A percentile compares a stretch with the other conserved stretches of the same genome.
Evolutionary conservation across 768 basidiomycete genomes (phyloP).

Genomic region (Xerocomellus chrysenteron): DNA sequence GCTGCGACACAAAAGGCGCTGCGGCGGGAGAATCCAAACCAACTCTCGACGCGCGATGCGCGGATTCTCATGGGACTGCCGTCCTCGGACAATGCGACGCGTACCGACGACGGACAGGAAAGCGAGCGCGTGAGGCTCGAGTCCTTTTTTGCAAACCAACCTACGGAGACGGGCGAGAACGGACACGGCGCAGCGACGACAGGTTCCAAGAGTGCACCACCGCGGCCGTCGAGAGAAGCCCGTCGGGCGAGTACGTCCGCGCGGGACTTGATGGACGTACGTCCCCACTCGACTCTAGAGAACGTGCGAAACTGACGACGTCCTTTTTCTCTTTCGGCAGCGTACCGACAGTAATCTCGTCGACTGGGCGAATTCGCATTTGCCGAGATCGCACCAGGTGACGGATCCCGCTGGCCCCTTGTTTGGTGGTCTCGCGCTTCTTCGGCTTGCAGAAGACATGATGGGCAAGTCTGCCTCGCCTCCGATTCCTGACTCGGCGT

Average conservation of each 20-base stretch:
- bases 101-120: slow-evolving; percentile 24
- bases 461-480: slow-evolving; percentile 65
- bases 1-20: slow-evolving; percentile 86
- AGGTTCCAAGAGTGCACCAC: slow-evolving; percentile 41
- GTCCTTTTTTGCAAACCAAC: slow-evolving; percentile 53
- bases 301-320: neutral
- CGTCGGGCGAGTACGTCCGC: slow-evolving; percentile 41
- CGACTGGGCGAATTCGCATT: slow-evolving; percentile 85
- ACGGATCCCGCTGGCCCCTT: slow-evolving; percentile 41
- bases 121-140: slow-evolving; percentile 52
- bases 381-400: slow-evolving; percentile 65
- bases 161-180: slow-evolving; percentile 19
- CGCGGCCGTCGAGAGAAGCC: slow-evolving; percentile 67
- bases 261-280: slow-evolving; percentile 21
- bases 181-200: slow-evolving; percentile 11
- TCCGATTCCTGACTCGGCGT: slow-evolving; percentile 75
- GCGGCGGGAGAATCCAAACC: slow-evolving; percentile 80
- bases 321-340: neutral
- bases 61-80: slow-evolving; percentile 69
- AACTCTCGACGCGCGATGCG: slow-evolving; percentile 78
- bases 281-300: neutral
- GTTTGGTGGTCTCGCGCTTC: slow-evolving; percentile 72
- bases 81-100: slow-evolving; percentile 24
- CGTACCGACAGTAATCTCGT: slow-evolving; percentile 56
- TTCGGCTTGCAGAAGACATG: slow-evolving; percentile 83